phyloP scores from a whole-genome alignment of 1,139 yeast genomes.

The Saccharomyces hybrid region DNA sequence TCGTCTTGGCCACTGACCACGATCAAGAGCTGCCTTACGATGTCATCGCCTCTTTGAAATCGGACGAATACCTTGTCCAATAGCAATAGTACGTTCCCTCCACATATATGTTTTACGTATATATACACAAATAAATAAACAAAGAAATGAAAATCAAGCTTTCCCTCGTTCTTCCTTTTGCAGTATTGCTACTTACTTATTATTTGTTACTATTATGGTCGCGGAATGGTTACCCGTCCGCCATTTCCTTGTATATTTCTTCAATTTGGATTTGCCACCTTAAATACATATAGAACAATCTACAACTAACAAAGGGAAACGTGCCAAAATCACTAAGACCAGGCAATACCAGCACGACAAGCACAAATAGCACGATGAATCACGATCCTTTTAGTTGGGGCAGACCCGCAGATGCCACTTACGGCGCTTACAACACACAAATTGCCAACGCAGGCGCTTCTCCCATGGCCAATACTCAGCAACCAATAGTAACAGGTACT shows the following conservation, averaged over 20 bases:
- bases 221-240: background rate
- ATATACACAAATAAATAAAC: too few relatives aligned
- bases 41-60: constrained; percentile 1
- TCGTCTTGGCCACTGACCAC: background rate
- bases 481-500: constrained; percentile 94
- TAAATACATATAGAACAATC: background rate
- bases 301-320: background rate
- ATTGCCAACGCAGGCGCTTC: constrained; percentile 52
- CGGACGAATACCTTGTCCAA: constrained; percentile 4
- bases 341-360: too few relatives aligned
- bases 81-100: background rate
- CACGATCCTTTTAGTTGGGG: constrained; percentile 97
- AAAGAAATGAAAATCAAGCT: too few relatives aligned
- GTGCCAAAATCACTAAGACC: too few relatives aligned
- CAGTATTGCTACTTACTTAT: too few relatives aligned
- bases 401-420: constrained; percentile 73
- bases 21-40: constrained; percentile 4
- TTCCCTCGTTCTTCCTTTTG: too few relatives aligned
- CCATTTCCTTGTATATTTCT: background rate
- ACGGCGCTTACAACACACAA: constrained; percentile 68
- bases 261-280: background rate
- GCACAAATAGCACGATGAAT: constrained; percentile 46
- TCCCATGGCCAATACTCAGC: constrained; percentile 83
- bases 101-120: background rate
- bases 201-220: too few relatives aligned